A percentile compares a stretch with the other conserved stretches of the same genome.
Evolutionary conservation across 2,329 filamentous ascomycete genomes (phyloP).

Genomic region (Cryphonectria radicalis): DNA sequence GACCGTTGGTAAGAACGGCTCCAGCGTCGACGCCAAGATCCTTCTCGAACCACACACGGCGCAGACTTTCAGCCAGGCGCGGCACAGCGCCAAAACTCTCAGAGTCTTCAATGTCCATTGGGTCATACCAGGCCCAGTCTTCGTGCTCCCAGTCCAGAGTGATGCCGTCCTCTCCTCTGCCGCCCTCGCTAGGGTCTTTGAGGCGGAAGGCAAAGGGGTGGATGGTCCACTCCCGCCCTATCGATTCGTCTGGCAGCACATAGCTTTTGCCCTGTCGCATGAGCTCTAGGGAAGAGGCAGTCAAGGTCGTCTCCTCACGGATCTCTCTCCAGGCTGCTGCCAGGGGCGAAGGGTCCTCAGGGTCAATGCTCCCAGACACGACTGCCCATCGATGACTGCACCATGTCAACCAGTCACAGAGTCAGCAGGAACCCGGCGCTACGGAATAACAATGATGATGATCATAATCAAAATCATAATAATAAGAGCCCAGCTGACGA

Average conservation of each 20-base stretch:
- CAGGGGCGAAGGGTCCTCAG: slow-evolving; percentile 54
- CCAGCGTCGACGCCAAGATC: slow-evolving; percentile 53
- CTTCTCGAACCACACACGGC: slow-evolving; percentile 62
- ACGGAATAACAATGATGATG: background rate
- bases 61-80: slow-evolving; percentile 59
- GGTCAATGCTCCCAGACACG: slow-evolving; percentile 64
- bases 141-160: slow-evolving; percentile 66
- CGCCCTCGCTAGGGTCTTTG: slow-evolving; percentile 42
- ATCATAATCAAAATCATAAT: no score
- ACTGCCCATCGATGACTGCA: slow-evolving; percentile 61
- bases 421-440: background rate
- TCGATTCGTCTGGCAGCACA: slow-evolving; percentile 55
- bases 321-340: slow-evolving; percentile 66
- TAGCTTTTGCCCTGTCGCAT: slow-evolving; percentile 63
- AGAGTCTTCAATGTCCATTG: slow-evolving; percentile 51
- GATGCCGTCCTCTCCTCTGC: slow-evolving; percentile 50
- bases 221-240: slow-evolving; percentile 64
- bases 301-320: slow-evolving; percentile 63
- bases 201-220: slow-evolving; percentile 65
- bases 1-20: slow-evolving; percentile 47
- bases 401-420: slow-evolving; percentile 21
- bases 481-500: background rate
- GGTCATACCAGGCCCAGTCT: slow-evolving; percentile 60
- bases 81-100: slow-evolving; percentile 58
- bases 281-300: slow-evolving; percentile 49